These are phyloP conservation scores for Leccinum subatratum DNA, from an alignment of 1,284 basidiomycete genomes.

Conservation along the genomic window DNA sequence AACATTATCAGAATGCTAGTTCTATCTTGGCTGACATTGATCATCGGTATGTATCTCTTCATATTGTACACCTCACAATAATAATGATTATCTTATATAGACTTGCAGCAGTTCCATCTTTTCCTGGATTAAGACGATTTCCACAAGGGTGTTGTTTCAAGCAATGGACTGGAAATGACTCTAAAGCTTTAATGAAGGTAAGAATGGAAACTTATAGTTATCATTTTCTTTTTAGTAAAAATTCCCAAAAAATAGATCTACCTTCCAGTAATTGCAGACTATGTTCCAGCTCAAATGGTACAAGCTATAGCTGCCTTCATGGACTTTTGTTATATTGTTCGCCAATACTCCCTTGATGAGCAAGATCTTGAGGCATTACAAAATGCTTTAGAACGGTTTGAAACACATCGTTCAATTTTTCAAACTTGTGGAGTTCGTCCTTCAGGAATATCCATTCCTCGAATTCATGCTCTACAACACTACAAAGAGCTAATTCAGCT, in stretches of 20 bases:
- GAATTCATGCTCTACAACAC: background rate
- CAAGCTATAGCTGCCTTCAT: slow-evolving; percentile 9
- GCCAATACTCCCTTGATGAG: background rate
- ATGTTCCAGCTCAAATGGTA: slow-evolving; percentile 13
- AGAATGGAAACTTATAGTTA: background rate
- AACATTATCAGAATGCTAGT: background rate
- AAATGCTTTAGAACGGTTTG: background rate
- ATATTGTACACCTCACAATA: background rate
- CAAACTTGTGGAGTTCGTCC: background rate
- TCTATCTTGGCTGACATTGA: background rate
- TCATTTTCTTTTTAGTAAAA: background rate
- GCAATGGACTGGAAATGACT: background rate
- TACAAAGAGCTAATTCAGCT: background rate
- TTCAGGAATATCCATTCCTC: background rate
- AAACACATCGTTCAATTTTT: background rate
- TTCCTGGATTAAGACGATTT: background rate
- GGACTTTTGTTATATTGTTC: slow-evolving; percentile 12
- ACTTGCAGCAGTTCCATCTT: background rate
- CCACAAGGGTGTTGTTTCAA: background rate
- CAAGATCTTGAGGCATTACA: background rate
- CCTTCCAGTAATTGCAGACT: slow-evolving; percentile 13
- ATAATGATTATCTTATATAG: background rate
- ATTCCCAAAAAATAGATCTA: slow-evolving; percentile 2
- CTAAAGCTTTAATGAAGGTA: background rate
- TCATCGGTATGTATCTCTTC: background rate